A percentile compares a stretch with the other conserved stretches of the same genome.
phyloP scores from a whole-genome alignment of 306 rosid genomes.

The Cicer yamashitae region DNA sequence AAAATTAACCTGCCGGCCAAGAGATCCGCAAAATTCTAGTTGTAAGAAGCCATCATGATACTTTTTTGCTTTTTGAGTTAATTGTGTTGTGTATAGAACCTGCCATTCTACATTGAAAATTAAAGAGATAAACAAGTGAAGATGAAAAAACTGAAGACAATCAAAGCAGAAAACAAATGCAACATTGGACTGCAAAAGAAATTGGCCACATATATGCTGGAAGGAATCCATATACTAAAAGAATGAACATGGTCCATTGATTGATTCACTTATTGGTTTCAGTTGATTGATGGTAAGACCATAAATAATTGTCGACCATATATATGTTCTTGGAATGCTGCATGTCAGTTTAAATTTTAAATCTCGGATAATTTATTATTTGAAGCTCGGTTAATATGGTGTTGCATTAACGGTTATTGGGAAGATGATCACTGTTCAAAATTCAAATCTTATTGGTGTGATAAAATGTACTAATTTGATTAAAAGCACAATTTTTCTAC shows the following conservation, averaged over 20 bases:
- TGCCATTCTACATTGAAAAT: slow-evolving; percentile 66
- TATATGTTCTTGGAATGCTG: slow-evolving; percentile 9
- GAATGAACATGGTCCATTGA: slow-evolving; percentile 7
- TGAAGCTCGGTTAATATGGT: slow-evolving; percentile 18
- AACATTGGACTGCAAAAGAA: slow-evolving; percentile 34
- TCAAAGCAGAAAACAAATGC: slow-evolving; percentile 34
- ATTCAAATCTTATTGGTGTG: slow-evolving; percentile 14
- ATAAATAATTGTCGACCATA: slow-evolving; percentile 22
- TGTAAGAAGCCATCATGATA: slow-evolving; percentile 74
- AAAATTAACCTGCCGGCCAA: slow-evolving; percentile 67
- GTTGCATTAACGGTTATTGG: background rate
- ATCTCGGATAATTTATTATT: slow-evolving; percentile 6
- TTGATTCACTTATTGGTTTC: slow-evolving; percentile 17
- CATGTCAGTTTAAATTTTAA: slow-evolving; percentile 13
- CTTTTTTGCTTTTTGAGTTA: slow-evolving; percentile 71
- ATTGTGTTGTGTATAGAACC: slow-evolving; percentile 67
- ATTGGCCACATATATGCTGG: slow-evolving; percentile 7
- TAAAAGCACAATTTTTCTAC: slow-evolving; percentile 16
- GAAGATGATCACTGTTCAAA: slow-evolving; percentile 23
- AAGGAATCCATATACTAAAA: slow-evolving; percentile 1
- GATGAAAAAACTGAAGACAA: slow-evolving; percentile 22
- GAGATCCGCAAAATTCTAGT: slow-evolving; percentile 59
- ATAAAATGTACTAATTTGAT: background rate
- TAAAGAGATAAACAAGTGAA: slow-evolving; percentile 32
- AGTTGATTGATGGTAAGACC: slow-evolving; percentile 34